Evolutionary conservation across 768 basidiomycete species (phyloP), one percentile per base, ranked within the genome.

Genomic region (Tephrocybe sp.): DNA sequence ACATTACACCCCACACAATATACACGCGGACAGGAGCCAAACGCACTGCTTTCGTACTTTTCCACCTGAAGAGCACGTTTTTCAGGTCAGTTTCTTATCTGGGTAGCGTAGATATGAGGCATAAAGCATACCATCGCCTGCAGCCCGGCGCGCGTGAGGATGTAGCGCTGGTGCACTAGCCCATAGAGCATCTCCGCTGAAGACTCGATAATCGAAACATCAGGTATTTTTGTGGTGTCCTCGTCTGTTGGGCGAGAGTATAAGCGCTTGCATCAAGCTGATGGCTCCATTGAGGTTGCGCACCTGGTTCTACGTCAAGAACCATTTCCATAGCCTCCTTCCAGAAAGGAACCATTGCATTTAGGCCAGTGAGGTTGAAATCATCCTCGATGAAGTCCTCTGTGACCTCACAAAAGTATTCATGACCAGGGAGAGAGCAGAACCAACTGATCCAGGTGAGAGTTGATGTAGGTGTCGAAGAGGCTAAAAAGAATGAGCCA

Each of bases 301-400:
- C 66, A 95, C 96, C 94, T 76, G 97, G 93, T 71, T 99, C 97
- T 47, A 98, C 96, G 72, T 99, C 97, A 58, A 99, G 71, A 13
- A 99, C 93, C 97, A 99, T 99, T 74, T 99, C 97, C 87, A 99
- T 90, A 39, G 97, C 97, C 68, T 99, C 97, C 68, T 98, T 98
- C 93, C 96, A 99, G 67, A 99, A 99, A 7, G 97, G 97, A 14
- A 98, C 97, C 85, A 95, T 85, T 30, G 81, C 80, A 64, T 94
- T 96, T 66, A 99, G 71, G 5, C 97, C 97, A 5, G 97, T 99
- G 34, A 99, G 76, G 72, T 99, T 99, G 75, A 99, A 99, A 65
- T 98, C 92, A 71, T 99, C 97, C 68, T 98, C 93, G 67, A 99
- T 98, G 70, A 98, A 99, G 66, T 99, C 97, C 66, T 97, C 95